These are phyloP conservation scores for Claviceps digitariae DNA, from an alignment of 2,329 filamentous ascomycete species.

Conservation along the genomic window DNA sequence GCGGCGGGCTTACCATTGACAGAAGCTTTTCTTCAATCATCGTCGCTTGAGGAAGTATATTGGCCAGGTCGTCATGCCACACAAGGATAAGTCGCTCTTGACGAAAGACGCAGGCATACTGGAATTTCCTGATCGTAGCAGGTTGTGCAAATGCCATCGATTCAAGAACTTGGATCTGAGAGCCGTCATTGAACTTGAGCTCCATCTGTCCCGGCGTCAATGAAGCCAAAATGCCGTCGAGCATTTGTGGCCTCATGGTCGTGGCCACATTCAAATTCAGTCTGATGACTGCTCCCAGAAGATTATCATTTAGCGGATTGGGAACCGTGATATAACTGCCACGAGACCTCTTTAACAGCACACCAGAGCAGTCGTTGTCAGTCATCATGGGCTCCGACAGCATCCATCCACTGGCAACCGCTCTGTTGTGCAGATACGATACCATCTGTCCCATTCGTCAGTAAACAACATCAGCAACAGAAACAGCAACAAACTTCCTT, in stretches of 20 bases:
- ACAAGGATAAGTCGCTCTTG: slow-evolving; percentile 27
- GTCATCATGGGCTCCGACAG: slow-evolving; percentile 7
- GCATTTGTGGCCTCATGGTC: slow-evolving; percentile 35
- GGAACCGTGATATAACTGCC: slow-evolving; percentile 29
- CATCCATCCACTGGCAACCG: slow-evolving; percentile 18
- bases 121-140: slow-evolving; percentile 26
- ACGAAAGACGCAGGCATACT: slow-evolving; percentile 28
- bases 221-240: slow-evolving; percentile 28
- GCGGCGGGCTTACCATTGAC: slow-evolving; percentile 13
- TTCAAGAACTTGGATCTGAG: slow-evolving; percentile 30
- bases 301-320: slow-evolving; percentile 20
- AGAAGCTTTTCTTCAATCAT: slow-evolving; percentile 20
- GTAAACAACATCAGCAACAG: neutral
- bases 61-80: slow-evolving; percentile 28
- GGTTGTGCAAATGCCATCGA: slow-evolving; percentile 24
- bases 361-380: slow-evolving; percentile 17
- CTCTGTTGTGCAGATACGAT: slow-evolving; percentile 16
- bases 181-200: slow-evolving; percentile 27
- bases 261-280: slow-evolving; percentile 33
- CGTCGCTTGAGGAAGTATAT: slow-evolving; percentile 25
- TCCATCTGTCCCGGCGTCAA: slow-evolving; percentile 27
- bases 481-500: neutral
- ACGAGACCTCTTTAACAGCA: slow-evolving; percentile 24
- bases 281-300: slow-evolving; percentile 28
- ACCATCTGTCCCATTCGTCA: slow-evolving; percentile 14